phyloP scores from a whole-genome alignment of 805 yeast genomes.

The Starmerella ratchasimensis region DNA sequence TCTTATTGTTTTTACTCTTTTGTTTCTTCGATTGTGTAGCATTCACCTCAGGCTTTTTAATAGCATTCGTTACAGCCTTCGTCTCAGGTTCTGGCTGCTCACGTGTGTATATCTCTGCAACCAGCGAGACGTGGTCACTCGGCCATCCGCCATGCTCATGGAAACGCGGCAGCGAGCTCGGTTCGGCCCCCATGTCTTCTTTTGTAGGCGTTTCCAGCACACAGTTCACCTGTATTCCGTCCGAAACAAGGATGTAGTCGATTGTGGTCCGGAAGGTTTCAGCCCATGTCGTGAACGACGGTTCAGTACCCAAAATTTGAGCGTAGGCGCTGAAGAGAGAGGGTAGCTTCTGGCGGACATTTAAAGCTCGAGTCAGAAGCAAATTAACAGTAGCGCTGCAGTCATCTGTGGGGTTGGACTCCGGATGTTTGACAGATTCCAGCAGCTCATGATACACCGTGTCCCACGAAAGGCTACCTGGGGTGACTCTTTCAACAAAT shows the following conservation, averaged over 20 bases:
- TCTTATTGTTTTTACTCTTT: too few relatives aligned
- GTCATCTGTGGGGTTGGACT: too few relatives aligned
- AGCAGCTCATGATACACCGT: neutral
- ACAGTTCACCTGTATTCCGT: conserved; percentile 34
- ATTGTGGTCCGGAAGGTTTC: conserved; percentile 76
- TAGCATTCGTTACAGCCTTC: too few relatives aligned
- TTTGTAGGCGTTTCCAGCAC: conserved; percentile 58
- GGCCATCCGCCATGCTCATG: conserved; percentile 50
- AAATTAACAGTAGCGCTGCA: too few relatives aligned
- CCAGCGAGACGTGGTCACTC: conserved; percentile 88
- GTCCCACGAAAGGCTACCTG: neutral
- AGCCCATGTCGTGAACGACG: conserved; percentile 88
- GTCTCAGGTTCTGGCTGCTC: too few relatives aligned
- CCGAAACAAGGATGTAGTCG: conserved; percentile 64
- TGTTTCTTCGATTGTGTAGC: too few relatives aligned
- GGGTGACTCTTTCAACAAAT: neutral
- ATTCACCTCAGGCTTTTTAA: too few relatives aligned
- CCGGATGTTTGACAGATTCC: too few relatives aligned
- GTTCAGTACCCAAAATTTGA: conserved; percentile 51
- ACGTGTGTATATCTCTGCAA: too few relatives aligned
- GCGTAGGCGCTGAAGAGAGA: conserved; percentile 2
- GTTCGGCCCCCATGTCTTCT: conserved; percentile 62
- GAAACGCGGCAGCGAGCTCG: conserved; percentile 66
- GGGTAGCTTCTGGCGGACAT: neutral
- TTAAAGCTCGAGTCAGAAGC: neutral